Evolutionary conservation across 805 yeast species (phyloP).

Genomic region (Metschnikowia hibisci): DNA sequence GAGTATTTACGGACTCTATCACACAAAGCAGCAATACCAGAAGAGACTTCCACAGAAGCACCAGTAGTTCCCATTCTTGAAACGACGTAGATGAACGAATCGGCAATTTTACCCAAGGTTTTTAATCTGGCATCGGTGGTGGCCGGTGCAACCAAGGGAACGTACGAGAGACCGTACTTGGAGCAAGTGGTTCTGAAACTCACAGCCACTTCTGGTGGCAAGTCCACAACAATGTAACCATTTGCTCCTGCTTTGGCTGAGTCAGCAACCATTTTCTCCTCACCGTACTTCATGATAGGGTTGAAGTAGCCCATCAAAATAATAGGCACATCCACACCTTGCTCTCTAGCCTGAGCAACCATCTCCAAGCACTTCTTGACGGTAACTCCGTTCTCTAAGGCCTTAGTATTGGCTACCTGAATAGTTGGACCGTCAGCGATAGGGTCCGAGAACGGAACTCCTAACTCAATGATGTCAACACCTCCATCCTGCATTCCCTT

Average conservation of each 20-base stretch:
- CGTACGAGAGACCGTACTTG: slow-evolving; percentile 67
- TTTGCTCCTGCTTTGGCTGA: slow-evolving; percentile 88
- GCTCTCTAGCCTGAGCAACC: slow-evolving; percentile 68
- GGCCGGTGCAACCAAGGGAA: slow-evolving; percentile 95
- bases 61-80: slow-evolving; percentile 99
- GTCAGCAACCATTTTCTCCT: slow-evolving; percentile 71
- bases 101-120: slow-evolving; percentile 79
- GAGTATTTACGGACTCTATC: slow-evolving; percentile 70
- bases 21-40: slow-evolving; percentile 64
- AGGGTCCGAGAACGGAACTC: slow-evolving; percentile 96
- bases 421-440: slow-evolving; percentile 98
- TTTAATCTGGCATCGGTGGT: slow-evolving; percentile 87
- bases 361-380: slow-evolving; percentile 65
- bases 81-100: slow-evolving; percentile 93
- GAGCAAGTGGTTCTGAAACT: slow-evolving; percentile 74
- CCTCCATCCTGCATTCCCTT: slow-evolving; percentile 93
- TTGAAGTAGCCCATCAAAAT: slow-evolving; percentile 97
- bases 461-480: slow-evolving; percentile 89
- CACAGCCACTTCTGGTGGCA: slow-evolving; percentile 97
- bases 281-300: slow-evolving; percentile 89
- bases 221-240: slow-evolving; percentile 90
- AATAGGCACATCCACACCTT: slow-evolving; percentile 85
- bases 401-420: slow-evolving; percentile 80
- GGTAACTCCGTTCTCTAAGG: slow-evolving; percentile 79
- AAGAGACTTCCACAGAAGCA: slow-evolving; percentile 61